These are phyloP conservation scores for Spergularia bocconei DNA, from an alignment of 148 eudicot genomes.

Conservation along the genomic window DNA sequence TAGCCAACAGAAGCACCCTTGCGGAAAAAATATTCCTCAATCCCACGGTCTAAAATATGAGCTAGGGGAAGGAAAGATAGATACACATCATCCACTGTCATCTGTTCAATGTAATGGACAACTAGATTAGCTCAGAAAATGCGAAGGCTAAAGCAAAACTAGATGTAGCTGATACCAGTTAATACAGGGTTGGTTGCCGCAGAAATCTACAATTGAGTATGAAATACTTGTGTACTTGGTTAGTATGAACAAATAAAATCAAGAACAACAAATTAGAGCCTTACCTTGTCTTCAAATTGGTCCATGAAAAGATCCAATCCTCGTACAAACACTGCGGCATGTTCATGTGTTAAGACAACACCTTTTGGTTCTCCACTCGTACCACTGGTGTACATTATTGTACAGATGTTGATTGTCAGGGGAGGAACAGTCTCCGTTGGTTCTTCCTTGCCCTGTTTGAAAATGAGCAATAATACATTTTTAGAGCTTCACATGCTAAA, in stretches of 20 bases:
- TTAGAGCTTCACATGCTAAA: not conserved
- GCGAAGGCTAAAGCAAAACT: not conserved
- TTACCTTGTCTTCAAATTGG: slow-evolving; percentile 87
- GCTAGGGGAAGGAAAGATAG: slow-evolving; percentile 96
- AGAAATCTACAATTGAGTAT: not conserved
- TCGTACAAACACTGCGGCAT: slow-evolving; percentile 42
- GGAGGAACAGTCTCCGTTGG: slow-evolving; percentile 60
- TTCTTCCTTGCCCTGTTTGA: slow-evolving; percentile 60
- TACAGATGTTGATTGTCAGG: slow-evolving; percentile 55
- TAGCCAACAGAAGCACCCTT: slow-evolving; percentile 98
- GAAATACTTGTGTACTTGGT: not conserved
- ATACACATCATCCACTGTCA: slow-evolving; percentile 87
- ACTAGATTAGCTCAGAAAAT: slow-evolving; percentile 6
- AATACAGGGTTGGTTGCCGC: not conserved
- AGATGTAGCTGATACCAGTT: not conserved
- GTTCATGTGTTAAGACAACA: slow-evolving; percentile 88
- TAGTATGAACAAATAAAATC: not conserved
- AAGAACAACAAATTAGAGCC: not conserved
- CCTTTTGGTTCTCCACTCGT: slow-evolving; percentile 99
- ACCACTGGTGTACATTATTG: slow-evolving; percentile 98
- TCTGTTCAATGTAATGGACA: slow-evolving; percentile 38
- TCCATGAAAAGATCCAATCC: slow-evolving; percentile 84
- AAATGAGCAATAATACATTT: not conserved
- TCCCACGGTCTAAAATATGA: slow-evolving; percentile 90
- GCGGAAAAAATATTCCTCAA: slow-evolving; percentile 91